phyloP scores from a whole-genome alignment of 345 rosid genomes.

The Pelargonium nanum region DNA sequence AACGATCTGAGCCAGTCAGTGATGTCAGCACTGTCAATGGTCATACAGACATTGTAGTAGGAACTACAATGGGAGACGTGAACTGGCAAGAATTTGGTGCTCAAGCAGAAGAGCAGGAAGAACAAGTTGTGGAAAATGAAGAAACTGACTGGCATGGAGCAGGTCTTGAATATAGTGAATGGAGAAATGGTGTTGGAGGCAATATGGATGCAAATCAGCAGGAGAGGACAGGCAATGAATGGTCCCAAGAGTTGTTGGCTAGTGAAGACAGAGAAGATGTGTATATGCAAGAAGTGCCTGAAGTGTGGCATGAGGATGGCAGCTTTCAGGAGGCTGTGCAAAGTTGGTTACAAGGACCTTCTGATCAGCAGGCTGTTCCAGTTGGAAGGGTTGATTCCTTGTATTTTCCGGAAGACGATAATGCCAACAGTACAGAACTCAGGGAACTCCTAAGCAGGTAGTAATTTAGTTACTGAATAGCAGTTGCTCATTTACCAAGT shows the following conservation, averaged over 20 bases:
- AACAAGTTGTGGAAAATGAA: slow-evolving; percentile 30
- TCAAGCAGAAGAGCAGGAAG: slow-evolving; percentile 27
- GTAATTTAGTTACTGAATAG: slow-evolving; percentile 8
- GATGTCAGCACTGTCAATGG: slow-evolving; percentile 19
- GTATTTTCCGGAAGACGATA: slow-evolving; percentile 54
- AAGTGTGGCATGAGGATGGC: slow-evolving; percentile 25
- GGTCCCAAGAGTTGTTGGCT: slow-evolving; percentile 22
- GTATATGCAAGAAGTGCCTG: slow-evolving; percentile 27
- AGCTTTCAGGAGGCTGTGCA: slow-evolving; percentile 44
- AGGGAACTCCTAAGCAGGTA: slow-evolving; percentile 84
- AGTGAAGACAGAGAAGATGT: slow-evolving; percentile 34
- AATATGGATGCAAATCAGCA: slow-evolving; percentile 22
- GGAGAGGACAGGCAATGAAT: slow-evolving; percentile 30
- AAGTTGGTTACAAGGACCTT: slow-evolving; percentile 49
- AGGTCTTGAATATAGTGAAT: slow-evolving; percentile 28
- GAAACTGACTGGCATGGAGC: slow-evolving; percentile 30
- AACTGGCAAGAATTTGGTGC: slow-evolving; percentile 21
- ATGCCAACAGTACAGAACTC: slow-evolving; percentile 53
- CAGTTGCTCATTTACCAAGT: neutral
- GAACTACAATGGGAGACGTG: slow-evolving; percentile 20
- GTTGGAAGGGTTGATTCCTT: slow-evolving; percentile 37
- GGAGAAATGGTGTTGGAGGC: slow-evolving; percentile 30
- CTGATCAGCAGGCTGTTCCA: slow-evolving; percentile 33
- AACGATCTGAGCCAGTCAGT: slow-evolving; percentile 17
- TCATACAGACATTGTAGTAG: slow-evolving; percentile 18